Evolutionary conservation across 2,329 filamentous ascomycete species (phyloP).

Genomic region (Teratosphaeria destructans): DNA sequence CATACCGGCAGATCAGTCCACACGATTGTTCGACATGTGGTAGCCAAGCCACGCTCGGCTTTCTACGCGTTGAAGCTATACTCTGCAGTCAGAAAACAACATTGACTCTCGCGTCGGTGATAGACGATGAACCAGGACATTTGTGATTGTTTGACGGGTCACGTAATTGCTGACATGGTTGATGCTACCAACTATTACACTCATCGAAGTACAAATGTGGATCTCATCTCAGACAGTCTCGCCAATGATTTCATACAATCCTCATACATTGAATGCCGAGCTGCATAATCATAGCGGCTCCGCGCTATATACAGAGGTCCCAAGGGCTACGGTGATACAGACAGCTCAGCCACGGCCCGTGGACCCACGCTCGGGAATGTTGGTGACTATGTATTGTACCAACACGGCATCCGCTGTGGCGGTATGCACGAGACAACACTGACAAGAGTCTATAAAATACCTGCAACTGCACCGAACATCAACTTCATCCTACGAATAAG

Average conservation of each 20-base stretch:
- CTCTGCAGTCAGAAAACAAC: too few species aligned
- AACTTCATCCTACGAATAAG: not conserved
- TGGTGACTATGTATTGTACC: not conserved
- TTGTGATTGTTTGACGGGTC: not conserved
- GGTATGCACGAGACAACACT: not conserved
- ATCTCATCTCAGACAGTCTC: too few species aligned
- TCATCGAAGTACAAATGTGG: too few species aligned
- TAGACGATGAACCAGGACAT: not conserved
- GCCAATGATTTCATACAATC: too few species aligned
- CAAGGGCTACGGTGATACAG: not conserved
- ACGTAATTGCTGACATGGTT: not conserved
- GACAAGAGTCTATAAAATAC: not conserved
- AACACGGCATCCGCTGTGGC: not conserved
- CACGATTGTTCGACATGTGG: too few species aligned
- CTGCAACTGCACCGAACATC: not conserved
- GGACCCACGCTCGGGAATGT: not conserved
- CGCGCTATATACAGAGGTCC: not conserved
- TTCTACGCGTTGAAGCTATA: too few species aligned
- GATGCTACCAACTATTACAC: not conserved
- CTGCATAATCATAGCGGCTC: not conserved
- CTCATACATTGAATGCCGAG: not conserved
- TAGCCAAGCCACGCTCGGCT: too few species aligned
- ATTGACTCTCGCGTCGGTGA: not conserved
- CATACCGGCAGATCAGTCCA: too few species aligned
- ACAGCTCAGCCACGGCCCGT: not conserved